Percentiles rank a stretch among this genome's conserved stretches.
These are phyloP conservation scores for Neofusicoccum parvum DNA, from an alignment of 2,329 filamentous ascomycete species.

Conservation along the genomic window DNA sequence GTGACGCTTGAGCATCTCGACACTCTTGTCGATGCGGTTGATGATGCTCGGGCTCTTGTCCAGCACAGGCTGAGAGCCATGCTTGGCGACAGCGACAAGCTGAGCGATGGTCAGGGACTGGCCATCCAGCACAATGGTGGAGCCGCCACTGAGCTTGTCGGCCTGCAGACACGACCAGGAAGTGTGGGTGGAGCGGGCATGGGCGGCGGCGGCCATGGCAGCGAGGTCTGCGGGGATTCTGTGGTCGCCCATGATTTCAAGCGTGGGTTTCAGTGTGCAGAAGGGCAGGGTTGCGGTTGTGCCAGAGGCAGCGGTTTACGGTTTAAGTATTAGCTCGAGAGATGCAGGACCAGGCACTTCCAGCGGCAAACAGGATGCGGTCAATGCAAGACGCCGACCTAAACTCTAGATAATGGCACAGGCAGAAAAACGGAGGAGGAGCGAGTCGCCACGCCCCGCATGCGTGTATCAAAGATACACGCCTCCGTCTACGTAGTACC, in stretches of 20 bases:
- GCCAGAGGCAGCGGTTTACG: background rate
- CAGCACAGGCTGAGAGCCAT: constrained; percentile 6
- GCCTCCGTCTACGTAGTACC: constrained; percentile 18
- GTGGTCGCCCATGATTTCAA: constrained; percentile 9
- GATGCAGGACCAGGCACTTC: too few species aligned
- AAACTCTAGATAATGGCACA: too few species aligned
- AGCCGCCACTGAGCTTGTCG: background rate
- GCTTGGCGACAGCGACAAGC: constrained; percentile 19
- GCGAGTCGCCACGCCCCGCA: constrained; percentile 47
- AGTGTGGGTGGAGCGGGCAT: constrained; percentile 3
- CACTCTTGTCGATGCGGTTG: constrained; percentile 10
- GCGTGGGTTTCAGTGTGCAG: too few species aligned
- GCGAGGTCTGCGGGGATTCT: background rate
- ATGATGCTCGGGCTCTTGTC: background rate
- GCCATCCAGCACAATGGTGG: constrained; percentile 2
- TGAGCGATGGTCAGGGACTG: background rate
- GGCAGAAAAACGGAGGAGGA: constrained; percentile 30
- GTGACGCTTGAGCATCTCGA: constrained; percentile 19
- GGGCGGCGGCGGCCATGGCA: background rate
- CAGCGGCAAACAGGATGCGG: too few species aligned
- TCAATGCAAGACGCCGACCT: too few species aligned
- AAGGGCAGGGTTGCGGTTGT: background rate
- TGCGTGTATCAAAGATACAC: too few species aligned
- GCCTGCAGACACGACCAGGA: background rate
- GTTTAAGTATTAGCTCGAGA: too few species aligned